Evolutionary conservation across 2,329 filamentous ascomycete genomes (phyloP), one percentile per base, ranked within the genome.

Genomic region (Calonectria montana): DNA sequence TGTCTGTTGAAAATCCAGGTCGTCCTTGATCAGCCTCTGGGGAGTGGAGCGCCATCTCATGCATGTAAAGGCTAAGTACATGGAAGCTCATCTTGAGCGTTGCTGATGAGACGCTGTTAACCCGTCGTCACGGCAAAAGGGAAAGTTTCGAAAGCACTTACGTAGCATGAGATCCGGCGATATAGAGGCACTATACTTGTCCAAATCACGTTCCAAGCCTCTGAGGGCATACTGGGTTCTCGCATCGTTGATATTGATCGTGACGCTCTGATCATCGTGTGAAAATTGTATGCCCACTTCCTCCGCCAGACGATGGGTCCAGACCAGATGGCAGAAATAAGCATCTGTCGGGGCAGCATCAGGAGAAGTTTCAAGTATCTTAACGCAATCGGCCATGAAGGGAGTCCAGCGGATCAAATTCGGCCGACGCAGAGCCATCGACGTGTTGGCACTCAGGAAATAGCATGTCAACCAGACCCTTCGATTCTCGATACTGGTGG

Each of bases 31-130:
- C 91, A 10, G 90, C 86, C 23, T 85, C 86, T 67, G 93, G 91
- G 10, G 89, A 86, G 74, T 94, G 91, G 74, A 96, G 89, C 3
- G 90, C 91, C 66, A 94, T 90, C 81, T 96, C 94, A 80, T 96
- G 92, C 85, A 95, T 91, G 80, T 94, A 95, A 3, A 96, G 84
- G 73, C 88, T 92, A 41, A 94, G 81, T 2, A 93, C 88, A 74
- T 92, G 86, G 75, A 94, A 91, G 72, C 89, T 89, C 75, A 95
- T 88, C 21, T 85, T 84, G 55, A 95, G 84, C 0, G 90, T 87
- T n/a, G 89, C 92, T 92, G 10, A 79, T 69, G 47, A 13, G 9
- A 15, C 10, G 65, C 71, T 13, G 50, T 67, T 57, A 67, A 64
- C 35, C 48, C n/a, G 27, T 25, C 13, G 12, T 9, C 31, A 4